Conservation (phyloP, 805 yeast species). For the Kuraishia capsulata region DNA sequence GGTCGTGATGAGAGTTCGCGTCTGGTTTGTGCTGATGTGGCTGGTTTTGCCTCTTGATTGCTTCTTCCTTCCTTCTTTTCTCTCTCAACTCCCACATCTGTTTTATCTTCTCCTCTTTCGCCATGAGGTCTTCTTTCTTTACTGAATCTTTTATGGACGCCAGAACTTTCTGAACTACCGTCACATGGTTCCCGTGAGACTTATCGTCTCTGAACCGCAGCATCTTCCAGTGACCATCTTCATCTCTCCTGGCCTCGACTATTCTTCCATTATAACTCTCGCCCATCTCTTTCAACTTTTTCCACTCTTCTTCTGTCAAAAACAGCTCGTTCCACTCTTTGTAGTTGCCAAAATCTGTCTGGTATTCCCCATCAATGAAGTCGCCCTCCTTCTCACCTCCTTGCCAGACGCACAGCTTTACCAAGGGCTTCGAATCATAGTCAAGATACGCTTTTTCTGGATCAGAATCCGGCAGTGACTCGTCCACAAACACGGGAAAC, state of each 20-base stretch:
- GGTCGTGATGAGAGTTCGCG: conserved; percentile 13
- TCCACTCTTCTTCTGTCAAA: conserved; percentile 73
- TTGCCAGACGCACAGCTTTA: conserved; percentile 69
- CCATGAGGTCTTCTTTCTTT: conserved; percentile 62
- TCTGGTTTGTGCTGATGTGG: not conserved
- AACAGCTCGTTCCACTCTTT: conserved; percentile 58
- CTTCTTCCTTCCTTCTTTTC: conserved; percentile 22
- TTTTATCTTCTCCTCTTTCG: conserved; percentile 46
- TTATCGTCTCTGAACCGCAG: conserved; percentile 92
- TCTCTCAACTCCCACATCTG: conserved; percentile 56
- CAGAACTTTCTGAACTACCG: conserved; percentile 74
- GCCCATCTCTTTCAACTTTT: conserved; percentile 49
- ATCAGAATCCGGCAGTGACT: conserved; percentile 55
- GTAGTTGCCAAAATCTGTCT: conserved; percentile 32
- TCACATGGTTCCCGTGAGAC: conserved; percentile 72
- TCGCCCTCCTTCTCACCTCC: conserved; percentile 42
- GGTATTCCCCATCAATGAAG: conserved; percentile 21
- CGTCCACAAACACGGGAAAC: conserved; percentile 52
- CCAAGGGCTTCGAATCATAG: conserved; percentile 71
- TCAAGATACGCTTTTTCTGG: conserved; percentile 66
- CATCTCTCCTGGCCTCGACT: conserved; percentile 71
- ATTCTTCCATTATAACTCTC: conserved; percentile 88
- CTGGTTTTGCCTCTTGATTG: conserved; percentile 6
- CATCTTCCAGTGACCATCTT: conserved; percentile 66
- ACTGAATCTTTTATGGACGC: conserved; percentile 85